Evolutionary conservation across 805 yeast genomes (phyloP), one percentile per base, ranked within the genome.

Genomic region (Lachancea mirantina): DNA sequence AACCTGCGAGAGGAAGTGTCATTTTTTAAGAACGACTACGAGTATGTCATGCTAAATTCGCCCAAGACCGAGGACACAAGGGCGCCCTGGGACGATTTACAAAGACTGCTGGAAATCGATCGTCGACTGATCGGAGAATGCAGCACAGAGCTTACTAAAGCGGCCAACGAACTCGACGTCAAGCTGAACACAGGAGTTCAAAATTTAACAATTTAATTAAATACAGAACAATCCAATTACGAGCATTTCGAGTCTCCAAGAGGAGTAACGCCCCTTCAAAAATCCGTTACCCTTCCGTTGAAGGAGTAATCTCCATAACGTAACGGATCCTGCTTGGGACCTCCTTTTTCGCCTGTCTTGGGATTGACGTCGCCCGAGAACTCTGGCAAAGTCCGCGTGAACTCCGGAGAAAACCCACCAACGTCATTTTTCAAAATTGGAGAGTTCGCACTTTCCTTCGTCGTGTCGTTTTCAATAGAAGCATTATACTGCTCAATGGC

Each of bases 241-340:
- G n/a, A n/a, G n/a, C n/a, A n/a, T n/a, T n/a, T n/a, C n/a, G n/a
- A n/a, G n/a, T n/a, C n/a, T n/a, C n/a, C n/a, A n/a, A n/a, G n/a
- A n/a, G n/a, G n/a, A n/a, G n/a, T n/a, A n/a, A n/a, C n/a, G n/a
- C n/a, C n/a, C n/a, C n/a, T n/a, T n/a, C n/a, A n/a, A n/a, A n/a
- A n/a, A 56, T 92, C 98, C 2, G 97, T 89, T 19, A 85, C 96
- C 53, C 97, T 74, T 0, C 98, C 98, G 52, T 92, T 89, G 58
- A 80, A 92, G 6, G 96, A 79, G 74, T 94, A 92, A 49, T 88
- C 97, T 11, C 87, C 87, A 48, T 84, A 89, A 48, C 77, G 75
- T 42, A 85, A 67, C 1, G 98, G 98, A 52, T 92, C 96, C 57
- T 92, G 97, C 52, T 92, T 92, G 16, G 98, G 98, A 0, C 98